These are phyloP conservation scores for Fusarium zealandicum DNA, from an alignment of 2,329 filamentous ascomycete species.

Conservation along the genomic window DNA sequence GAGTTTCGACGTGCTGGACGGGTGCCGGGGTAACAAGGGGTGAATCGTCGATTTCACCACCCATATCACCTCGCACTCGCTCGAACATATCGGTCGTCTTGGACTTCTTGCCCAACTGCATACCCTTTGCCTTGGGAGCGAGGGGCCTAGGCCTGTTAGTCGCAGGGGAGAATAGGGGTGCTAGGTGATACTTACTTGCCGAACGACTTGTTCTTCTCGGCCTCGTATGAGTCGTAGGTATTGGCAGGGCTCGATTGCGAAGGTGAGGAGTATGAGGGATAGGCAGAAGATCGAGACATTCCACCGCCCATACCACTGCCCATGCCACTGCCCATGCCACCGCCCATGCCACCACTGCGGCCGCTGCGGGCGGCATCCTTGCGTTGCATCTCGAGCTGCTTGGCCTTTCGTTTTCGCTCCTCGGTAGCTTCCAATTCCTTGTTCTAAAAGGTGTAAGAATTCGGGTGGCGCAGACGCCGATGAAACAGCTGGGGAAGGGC, in stretches of 20 bases:
- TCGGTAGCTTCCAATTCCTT: slow-evolving; percentile 98
- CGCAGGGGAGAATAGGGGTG: neutral
- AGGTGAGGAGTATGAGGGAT: slow-evolving; percentile 88
- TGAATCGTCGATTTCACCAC: slow-evolving; percentile 80
- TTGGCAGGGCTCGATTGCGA: slow-evolving; percentile 76
- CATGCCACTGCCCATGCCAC: slow-evolving; percentile 41
- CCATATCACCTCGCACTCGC: slow-evolving; percentile 89
- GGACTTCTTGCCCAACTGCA: slow-evolving; percentile 99
- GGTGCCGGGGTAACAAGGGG: slow-evolving; percentile 71
- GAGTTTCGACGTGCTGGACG: slow-evolving; percentile 58
- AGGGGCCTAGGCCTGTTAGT: slow-evolving; percentile 53
- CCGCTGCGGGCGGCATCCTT: slow-evolving; percentile 89
- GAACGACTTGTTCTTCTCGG: slow-evolving; percentile 93
- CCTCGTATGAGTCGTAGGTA: slow-evolving; percentile 92
- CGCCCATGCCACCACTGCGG: slow-evolving; percentile 47
- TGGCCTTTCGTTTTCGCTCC: slow-evolving; percentile 97
- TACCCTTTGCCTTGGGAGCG: slow-evolving; percentile 90
- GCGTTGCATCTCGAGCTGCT: slow-evolving; percentile 97
- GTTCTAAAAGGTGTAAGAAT: slow-evolving; percentile 66
- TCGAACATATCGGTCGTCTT: slow-evolving; percentile 98
- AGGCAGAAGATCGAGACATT: slow-evolving; percentile 78
- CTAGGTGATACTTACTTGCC: slow-evolving; percentile 67
- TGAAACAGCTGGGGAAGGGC: neutral
- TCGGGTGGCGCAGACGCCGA: neutral
- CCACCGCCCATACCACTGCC: slow-evolving; percentile 45